Evolutionary conservation across 768 basidiomycete genomes (phyloP).

Genomic region (Tulasnella sp.): DNA sequence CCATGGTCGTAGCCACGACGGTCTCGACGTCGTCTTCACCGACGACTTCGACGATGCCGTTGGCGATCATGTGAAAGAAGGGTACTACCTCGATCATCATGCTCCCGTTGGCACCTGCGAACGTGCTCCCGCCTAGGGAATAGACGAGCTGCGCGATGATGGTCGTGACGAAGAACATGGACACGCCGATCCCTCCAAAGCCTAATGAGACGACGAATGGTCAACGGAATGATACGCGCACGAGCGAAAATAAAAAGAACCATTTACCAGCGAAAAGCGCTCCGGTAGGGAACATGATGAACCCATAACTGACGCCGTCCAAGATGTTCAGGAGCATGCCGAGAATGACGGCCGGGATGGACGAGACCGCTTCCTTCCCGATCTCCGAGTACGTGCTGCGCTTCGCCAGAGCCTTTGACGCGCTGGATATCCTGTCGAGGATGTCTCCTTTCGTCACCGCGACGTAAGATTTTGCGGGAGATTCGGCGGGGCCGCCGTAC

Average conservation of each 20-base stretch:
- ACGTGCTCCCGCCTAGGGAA: conserved; percentile 80
- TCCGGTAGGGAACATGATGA: conserved; percentile 90
- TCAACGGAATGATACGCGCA: too few relatives aligned
- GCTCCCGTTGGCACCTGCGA: conserved; percentile 85
- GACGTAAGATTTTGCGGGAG: neutral
- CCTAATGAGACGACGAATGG: conserved; percentile 28
- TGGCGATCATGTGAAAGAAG: conserved; percentile 91
- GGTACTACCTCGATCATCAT: conserved; percentile 99
- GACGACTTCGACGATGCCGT: conserved; percentile 64
- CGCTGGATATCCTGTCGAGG: neutral
- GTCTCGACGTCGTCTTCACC: conserved; percentile 64
- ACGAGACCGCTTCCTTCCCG: neutral
- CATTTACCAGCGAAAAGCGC: conserved; percentile 57
- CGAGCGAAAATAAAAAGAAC: neutral
- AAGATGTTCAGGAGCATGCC: conserved; percentile 84
- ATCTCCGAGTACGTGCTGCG: neutral
- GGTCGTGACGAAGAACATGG: conserved; percentile 90
- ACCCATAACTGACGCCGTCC: conserved; percentile 94
- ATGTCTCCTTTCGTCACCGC: neutral
- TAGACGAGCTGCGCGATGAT: conserved; percentile 80
- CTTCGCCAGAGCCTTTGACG: neutral
- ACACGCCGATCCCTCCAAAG: conserved; percentile 85
- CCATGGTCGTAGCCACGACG: conserved; percentile 88
- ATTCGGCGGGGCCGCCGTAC: neutral
- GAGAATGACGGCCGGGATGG: conserved; percentile 76